Percentiles rank a stretch among this genome's conserved stretches.
Evolutionary conservation across 2,329 filamentous ascomycete genomes (phyloP).

Genomic region (Epichloe gansuensis): DNA sequence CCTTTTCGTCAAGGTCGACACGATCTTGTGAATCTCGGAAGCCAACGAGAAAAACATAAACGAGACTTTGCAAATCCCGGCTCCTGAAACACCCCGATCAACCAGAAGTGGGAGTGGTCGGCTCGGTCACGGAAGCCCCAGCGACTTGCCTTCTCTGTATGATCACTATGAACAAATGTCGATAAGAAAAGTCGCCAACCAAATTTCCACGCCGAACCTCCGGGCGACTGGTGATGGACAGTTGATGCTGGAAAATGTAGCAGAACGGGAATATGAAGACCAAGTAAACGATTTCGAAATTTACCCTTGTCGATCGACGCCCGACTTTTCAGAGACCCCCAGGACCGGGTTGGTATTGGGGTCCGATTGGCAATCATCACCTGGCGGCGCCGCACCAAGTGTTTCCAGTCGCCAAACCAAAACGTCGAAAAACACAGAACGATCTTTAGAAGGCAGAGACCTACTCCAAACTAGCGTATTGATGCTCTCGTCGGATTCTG

Average conservation of each 20-base stretch:
- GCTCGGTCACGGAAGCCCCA: constrained; percentile 16
- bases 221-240: neutral
- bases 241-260: neutral
- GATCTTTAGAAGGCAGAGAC: constrained; percentile 37
- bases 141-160: constrained; percentile 39
- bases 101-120: constrained; percentile 16
- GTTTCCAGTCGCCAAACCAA: constrained; percentile 43
- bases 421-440: constrained; percentile 34
- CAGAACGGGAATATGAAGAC: neutral
- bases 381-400: constrained; percentile 34
- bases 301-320: neutral
- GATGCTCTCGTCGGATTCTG: constrained; percentile 46
- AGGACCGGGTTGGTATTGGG: constrained; percentile 9
- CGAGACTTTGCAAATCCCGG: constrained; percentile 20
- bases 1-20: constrained; percentile 17
- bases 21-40: constrained; percentile 15
- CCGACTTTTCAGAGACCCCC: constrained; percentile 11
- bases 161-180: constrained; percentile 47
- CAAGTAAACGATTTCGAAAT: neutral
- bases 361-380: constrained; percentile 18
- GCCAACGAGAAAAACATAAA: constrained; percentile 24
- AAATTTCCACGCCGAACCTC: constrained; percentile 10
- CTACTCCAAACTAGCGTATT: constrained; percentile 43
- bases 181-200: constrained; percentile 29
- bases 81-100: constrained; percentile 12